Percentiles rank a stretch among this genome's conserved stretches.
These are phyloP conservation scores for Cucumis melo DNA, from an alignment of 306 rosid species.

Conservation along the genomic window DNA sequence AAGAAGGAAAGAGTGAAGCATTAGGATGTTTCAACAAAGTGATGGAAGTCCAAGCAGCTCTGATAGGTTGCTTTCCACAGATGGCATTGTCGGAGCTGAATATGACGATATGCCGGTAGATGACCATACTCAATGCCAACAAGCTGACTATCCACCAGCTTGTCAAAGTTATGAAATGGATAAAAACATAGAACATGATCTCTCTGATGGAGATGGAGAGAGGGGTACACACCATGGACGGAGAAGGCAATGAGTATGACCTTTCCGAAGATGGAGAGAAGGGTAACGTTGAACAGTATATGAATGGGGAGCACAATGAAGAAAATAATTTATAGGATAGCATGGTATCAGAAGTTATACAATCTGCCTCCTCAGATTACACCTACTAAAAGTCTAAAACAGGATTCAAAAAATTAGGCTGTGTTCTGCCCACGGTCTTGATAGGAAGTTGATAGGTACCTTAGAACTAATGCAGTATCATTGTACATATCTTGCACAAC, in stretches of 20 bases:
- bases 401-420: not conserved
- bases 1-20: conserved; percentile 19
- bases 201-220: conserved; percentile 1
- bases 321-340: conserved; percentile 17
- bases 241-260: conserved; percentile 10
- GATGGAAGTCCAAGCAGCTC: conserved; percentile 22
- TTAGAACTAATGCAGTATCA: not conserved
- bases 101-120: conserved; percentile 23
- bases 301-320: conserved; percentile 23
- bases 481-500: not conserved
- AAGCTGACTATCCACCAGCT: conserved; percentile 15
- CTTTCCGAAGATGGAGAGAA: conserved; percentile 1
- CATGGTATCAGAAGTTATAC: conserved; percentile 11
- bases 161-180: conserved; percentile 20
- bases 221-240: not conserved
- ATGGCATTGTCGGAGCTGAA: conserved; percentile 25
- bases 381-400: not conserved
- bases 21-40: conserved; percentile 11
- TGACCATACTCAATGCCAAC: conserved; percentile 15
- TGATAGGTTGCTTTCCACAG: conserved; percentile 28
- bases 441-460: not conserved
- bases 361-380: conserved; percentile 20
- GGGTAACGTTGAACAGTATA: conserved; percentile 14
- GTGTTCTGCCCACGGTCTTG: not conserved
- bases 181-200: conserved; percentile 5